phyloP scores from a whole-genome alignment of 441 rosid genomes.

The Pelargonium australe region DNA sequence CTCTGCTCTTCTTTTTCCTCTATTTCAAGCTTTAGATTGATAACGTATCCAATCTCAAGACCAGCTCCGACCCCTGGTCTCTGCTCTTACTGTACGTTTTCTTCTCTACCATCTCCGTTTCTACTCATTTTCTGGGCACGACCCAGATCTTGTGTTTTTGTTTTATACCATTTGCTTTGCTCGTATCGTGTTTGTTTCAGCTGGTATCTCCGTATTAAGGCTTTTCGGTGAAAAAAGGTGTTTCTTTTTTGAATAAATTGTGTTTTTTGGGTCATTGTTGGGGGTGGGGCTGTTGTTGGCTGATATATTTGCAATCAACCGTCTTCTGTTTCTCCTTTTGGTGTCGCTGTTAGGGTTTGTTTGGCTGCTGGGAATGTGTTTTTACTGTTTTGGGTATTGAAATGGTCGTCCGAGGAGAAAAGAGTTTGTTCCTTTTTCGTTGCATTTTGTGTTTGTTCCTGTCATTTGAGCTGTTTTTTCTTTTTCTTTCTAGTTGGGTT shows the following conservation, averaged over 20 bases:
- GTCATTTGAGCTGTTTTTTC: neutral
- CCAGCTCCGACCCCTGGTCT: neutral
- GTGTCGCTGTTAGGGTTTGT: constrained; percentile 4
- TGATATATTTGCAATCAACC: neutral
- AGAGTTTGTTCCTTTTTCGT: neutral
- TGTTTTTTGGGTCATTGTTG: neutral
- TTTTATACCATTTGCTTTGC: neutral
- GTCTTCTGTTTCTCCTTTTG: neutral
- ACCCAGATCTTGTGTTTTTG: constrained; percentile 1
- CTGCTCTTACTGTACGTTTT: neutral
- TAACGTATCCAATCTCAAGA: neutral
- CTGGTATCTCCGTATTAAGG: neutral
- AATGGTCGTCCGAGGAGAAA: neutral
- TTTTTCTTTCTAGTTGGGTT: neutral
- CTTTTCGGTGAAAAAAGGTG: neutral
- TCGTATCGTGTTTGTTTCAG: neutral
- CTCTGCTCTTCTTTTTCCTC: neutral
- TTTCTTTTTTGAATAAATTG: neutral
- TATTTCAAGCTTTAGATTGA: neutral
- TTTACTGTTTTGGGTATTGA: neutral
- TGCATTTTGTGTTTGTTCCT: neutral
- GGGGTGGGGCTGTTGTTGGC: constrained; percentile 1
- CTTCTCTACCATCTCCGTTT: neutral
- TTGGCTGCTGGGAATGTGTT: neutral
- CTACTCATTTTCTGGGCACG: neutral